Conservation (phyloP, 495 filamentous ascomycete species). For the Jackrogersella multiformis region DNA sequence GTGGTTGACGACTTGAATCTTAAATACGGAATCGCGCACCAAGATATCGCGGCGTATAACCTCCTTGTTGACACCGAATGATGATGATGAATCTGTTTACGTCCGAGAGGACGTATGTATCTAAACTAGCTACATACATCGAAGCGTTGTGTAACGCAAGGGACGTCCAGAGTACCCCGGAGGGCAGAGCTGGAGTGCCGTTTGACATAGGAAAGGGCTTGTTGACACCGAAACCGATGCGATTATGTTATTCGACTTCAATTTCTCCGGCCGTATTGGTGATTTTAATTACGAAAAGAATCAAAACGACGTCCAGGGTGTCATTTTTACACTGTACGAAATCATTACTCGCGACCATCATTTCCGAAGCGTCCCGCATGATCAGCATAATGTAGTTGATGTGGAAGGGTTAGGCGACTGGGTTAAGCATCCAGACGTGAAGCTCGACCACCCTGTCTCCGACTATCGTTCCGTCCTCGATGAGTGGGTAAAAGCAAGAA, state of each 20-base stretch:
- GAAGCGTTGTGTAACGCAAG: no score
- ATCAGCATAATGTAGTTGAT: constrained; percentile 27
- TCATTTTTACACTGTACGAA: constrained; percentile 54
- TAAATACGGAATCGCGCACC: constrained; percentile 50
- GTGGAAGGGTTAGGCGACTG: constrained; percentile 19
- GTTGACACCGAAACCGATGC: constrained; percentile 41
- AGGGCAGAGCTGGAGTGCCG: no score
- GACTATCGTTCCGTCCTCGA: constrained; percentile 14
- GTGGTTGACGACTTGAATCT: constrained; percentile 55
- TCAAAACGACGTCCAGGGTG: constrained; percentile 51
- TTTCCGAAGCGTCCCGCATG: constrained; percentile 7
- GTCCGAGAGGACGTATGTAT: no score
- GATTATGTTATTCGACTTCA: constrained; percentile 55
- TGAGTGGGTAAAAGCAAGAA: constrained; percentile 24
- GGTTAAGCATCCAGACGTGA: constrained; percentile 40
- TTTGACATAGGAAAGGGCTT: constrained; percentile 32
- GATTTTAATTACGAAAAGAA: constrained; percentile 26
- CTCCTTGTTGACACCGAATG: no score
- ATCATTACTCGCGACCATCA: constrained; percentile 52
- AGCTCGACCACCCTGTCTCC: constrained; percentile 39
- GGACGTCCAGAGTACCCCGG: no score
- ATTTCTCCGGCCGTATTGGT: constrained; percentile 36
- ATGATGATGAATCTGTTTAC: no score
- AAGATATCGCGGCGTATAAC: constrained; percentile 53
- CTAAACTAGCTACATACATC: no score